These are phyloP conservation scores for Mycena chlorophos DNA, from an alignment of 768 basidiomycete genomes.

Conservation along the genomic window DNA sequence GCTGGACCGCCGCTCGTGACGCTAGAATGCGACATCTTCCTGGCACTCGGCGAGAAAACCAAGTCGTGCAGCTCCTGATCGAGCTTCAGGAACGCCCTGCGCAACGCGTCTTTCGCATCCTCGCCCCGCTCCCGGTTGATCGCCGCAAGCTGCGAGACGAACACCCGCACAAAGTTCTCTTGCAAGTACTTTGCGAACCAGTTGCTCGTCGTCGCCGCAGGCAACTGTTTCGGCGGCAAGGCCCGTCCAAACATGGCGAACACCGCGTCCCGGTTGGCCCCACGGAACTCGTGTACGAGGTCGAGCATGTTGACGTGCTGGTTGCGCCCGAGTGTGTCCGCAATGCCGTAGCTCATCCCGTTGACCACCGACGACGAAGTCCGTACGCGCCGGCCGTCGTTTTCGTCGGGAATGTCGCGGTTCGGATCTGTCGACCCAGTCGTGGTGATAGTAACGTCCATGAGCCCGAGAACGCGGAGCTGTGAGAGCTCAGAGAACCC, in stretches of 20 bases:
- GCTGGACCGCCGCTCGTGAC: slow-evolving; percentile 31
- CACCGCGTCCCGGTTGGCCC: slow-evolving; percentile 74
- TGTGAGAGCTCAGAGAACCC: slow-evolving; percentile 87
- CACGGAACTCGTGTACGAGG: slow-evolving; percentile 85
- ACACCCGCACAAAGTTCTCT: slow-evolving; percentile 70
- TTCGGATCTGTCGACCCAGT: slow-evolving; percentile 49
- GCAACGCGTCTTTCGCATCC: slow-evolving; percentile 70
- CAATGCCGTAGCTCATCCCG: slow-evolving; percentile 94
- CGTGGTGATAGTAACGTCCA: slow-evolving; percentile 89
- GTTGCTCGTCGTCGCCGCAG: slow-evolving; percentile 56
- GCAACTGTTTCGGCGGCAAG: slow-evolving; percentile 43
- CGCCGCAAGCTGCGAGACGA: slow-evolving; percentile 56
- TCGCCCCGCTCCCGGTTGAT: slow-evolving; percentile 51
- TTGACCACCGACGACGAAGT: slow-evolving; percentile 88
- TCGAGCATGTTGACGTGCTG: slow-evolving; percentile 89
- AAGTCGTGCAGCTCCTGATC: slow-evolving; percentile 80
- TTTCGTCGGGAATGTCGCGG: slow-evolving; percentile 77
- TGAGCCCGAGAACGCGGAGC: slow-evolving; percentile 89
- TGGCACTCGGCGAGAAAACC: slow-evolving; percentile 48
- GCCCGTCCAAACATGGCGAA: slow-evolving; percentile 95
- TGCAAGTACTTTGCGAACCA: slow-evolving; percentile 80
- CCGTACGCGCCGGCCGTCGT: slow-evolving; percentile 85
- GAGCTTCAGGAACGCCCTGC: slow-evolving; percentile 83
- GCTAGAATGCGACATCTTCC: slow-evolving; percentile 78
- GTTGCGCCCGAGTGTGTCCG: slow-evolving; percentile 81